Evolutionary conservation across 495 filamentous ascomycete genomes (phyloP).

Genomic region (Penicillium lagena): DNA sequence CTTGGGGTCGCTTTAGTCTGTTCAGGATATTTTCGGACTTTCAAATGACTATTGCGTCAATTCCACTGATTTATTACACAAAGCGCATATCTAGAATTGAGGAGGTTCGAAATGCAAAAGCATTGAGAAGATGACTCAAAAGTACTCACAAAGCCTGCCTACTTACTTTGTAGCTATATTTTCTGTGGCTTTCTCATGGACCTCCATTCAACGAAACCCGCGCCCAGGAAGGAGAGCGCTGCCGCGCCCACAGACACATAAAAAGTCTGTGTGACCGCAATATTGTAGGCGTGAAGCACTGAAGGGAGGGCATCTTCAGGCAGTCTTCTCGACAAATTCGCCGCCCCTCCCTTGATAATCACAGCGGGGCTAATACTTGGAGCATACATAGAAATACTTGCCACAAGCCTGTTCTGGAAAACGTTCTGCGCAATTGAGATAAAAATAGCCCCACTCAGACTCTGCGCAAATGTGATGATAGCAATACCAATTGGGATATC

Average conservation of each 20-base stretch:
- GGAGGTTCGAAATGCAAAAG: not conserved
- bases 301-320: conserved; percentile 36
- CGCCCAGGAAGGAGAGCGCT: conserved; percentile 53
- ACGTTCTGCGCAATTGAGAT: conserved; percentile 72
- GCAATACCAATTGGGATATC: conserved; percentile 66
- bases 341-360: conserved; percentile 61
- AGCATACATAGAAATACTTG: conserved; percentile 42
- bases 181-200: conserved; percentile 46
- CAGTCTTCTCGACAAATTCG: conserved; percentile 49
- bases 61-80: no score
- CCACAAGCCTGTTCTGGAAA: conserved; percentile 63
- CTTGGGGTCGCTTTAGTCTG: no score
- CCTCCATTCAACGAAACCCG: conserved; percentile 63
- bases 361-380: conserved; percentile 44
- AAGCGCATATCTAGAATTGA: no score
- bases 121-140: not conserved
- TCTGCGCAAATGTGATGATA: conserved; percentile 64
- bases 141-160: not conserved
- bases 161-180: not conserved
- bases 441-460: conserved; percentile 66
- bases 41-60: no score
- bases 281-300: conserved; percentile 65
- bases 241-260: conserved; percentile 60
- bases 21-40: no score
- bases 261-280: conserved; percentile 60